Evolutionary conservation across 148 eudicot genomes (phyloP).

Genomic region (Fallopia convolvulus): DNA sequence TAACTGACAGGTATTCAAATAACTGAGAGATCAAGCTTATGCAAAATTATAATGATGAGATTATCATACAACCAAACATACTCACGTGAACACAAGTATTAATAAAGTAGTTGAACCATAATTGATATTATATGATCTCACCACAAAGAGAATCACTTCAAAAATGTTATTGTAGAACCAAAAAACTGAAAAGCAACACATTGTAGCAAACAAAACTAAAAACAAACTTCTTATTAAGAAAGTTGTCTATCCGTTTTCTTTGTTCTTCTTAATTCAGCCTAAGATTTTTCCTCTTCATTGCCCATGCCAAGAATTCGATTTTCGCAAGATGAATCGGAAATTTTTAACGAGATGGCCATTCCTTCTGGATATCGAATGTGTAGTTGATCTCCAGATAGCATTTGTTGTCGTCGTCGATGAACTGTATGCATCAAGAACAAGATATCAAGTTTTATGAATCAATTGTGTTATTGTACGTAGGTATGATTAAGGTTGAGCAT

Average conservation of each 20-base stretch:
- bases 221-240: slow-evolving; percentile 4
- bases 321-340: not conserved
- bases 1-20: too few species aligned
- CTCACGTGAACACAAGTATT: not conserved
- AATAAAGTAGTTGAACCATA: not conserved
- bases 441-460: not conserved
- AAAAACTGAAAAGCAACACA: not conserved
- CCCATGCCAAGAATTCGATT: not conserved
- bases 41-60: not conserved
- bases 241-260: not conserved
- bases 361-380: slow-evolving; percentile 56
- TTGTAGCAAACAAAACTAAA: not conserved
- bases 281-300: too few species aligned
- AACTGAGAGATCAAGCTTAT: not conserved
- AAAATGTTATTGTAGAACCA: not conserved
- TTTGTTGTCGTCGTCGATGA: slow-evolving; percentile 60
- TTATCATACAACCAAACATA: not conserved
- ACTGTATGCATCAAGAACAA: slow-evolving; percentile 22
- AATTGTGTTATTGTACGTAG: not conserved
- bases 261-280: not conserved
- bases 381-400: slow-evolving; percentile 66
- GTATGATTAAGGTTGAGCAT: too few species aligned
- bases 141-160: slow-evolving; percentile 5
- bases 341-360: slow-evolving; percentile 29
- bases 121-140: slow-evolving; percentile 7